Base-by-base conservation (phyloP, 495 filamentous ascomycete species). In the Neurospora intermedia region DNA sequence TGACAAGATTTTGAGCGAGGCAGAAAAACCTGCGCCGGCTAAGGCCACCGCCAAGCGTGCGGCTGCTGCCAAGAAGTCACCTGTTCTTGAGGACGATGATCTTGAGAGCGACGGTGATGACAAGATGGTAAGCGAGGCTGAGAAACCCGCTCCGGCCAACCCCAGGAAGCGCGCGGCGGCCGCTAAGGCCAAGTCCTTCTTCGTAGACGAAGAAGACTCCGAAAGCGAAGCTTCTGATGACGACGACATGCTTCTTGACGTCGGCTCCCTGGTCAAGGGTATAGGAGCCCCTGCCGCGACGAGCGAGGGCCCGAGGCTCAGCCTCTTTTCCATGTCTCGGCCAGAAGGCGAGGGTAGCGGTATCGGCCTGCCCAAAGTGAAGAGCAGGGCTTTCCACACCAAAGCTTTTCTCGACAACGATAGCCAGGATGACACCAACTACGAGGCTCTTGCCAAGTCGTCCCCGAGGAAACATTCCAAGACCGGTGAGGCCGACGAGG, bases 241-340 rank as follows among this genome's bases (percentile, higher is more conserved):
- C 72, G 88, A 88, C 77, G 90, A 92, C 74, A 83, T 93, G 80
- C 89, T 97, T 70, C 91, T 91, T 66, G 93, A 98, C 79, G 92
- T 97, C 71, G 92, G 90, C 79, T 88, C 88, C 73, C 90, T 98
- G 89, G 94, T 98, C 76, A 97, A 97, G 83, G 94, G 93, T 69
- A 94, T 97, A 79, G 86, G 90, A 46, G 87, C 83, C 72, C 81
- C 84, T 23, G 79, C 81, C 41, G 82, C 79, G n/a, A 70, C 74
- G n/a, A 73, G 72, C 42, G 80, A 84, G 40, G 87, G 75, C 81
- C 89, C 74, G 79, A 88, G 87, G 69, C 81, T 88, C 70, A 87
- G 85, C 73, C 85, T 96, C 69, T 94, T 96, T 80, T 88, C 91
- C 73, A 90, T 88, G 82, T 86, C 85, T 10, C 86, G 89, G n/a